phyloP scores from a whole-genome alignment of 2,329 filamentous ascomycete genomes.

The Stachybotrys chlorohalonatus region DNA sequence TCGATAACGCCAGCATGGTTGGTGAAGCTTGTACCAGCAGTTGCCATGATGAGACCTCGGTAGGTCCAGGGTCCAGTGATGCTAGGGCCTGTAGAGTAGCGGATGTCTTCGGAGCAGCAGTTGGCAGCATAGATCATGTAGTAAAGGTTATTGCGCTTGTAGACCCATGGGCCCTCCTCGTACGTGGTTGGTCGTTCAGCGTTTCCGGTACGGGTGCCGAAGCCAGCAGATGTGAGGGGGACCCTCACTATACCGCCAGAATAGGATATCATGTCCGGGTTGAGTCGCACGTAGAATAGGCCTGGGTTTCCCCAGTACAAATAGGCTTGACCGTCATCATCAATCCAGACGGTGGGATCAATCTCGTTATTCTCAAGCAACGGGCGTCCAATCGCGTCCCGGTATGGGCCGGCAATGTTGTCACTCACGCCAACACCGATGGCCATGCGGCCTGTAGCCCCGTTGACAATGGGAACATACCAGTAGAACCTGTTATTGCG shows the following conservation, averaged over 20 bases:
- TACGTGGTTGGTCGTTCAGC: neutral
- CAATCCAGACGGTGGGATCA: slow-evolving; percentile 23
- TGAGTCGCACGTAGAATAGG: slow-evolving; percentile 22
- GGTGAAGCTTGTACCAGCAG: slow-evolving; percentile 16
- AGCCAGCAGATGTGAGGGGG: neutral
- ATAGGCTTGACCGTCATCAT: slow-evolving; percentile 26
- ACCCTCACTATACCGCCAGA: slow-evolving; percentile 9
- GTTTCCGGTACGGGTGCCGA: neutral
- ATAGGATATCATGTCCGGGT: slow-evolving; percentile 25
- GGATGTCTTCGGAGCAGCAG: slow-evolving; percentile 20
- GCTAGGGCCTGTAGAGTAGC: slow-evolving; percentile 16
- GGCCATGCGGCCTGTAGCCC: slow-evolving; percentile 11
- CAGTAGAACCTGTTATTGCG: slow-evolving; percentile 24
- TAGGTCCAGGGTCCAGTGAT: slow-evolving; percentile 21
- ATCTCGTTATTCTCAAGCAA: slow-evolving; percentile 20
- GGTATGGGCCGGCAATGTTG: slow-evolving; percentile 18
- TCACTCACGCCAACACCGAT: slow-evolving; percentile 19
- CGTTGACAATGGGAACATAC: slow-evolving; percentile 16
- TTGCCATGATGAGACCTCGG: slow-evolving; percentile 17
- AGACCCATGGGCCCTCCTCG: slow-evolving; percentile 20
- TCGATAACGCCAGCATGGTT: slow-evolving; percentile 19
- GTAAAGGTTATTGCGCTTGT: slow-evolving; percentile 18
- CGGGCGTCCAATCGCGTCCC: slow-evolving; percentile 17
- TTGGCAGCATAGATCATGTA: slow-evolving; percentile 20
- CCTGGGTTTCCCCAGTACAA: slow-evolving; percentile 25